Conservation (phyloP, 768 basidiomycete genomes). For the Scleroderma citrinum region DNA sequence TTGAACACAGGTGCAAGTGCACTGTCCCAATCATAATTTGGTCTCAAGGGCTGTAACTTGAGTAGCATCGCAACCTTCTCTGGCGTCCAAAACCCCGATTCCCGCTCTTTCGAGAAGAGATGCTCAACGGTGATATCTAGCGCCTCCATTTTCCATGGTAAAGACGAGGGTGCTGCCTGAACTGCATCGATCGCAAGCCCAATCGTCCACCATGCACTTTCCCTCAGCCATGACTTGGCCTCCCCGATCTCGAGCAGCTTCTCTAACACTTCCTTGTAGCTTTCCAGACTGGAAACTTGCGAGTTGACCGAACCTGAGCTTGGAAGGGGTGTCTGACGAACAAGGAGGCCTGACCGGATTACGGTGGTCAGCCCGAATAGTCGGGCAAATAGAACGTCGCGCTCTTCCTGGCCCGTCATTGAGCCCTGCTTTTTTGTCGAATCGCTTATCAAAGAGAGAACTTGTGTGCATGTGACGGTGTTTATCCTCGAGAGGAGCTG, state of each 20-base stretch:
- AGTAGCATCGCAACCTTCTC: conserved; percentile 84
- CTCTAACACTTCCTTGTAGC: conserved; percentile 53
- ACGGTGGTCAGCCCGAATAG: conserved; percentile 86
- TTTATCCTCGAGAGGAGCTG: conserved; percentile 76
- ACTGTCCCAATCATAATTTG: conserved; percentile 61
- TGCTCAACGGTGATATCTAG: conserved; percentile 42
- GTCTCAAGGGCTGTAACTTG: conserved; percentile 56
- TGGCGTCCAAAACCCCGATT: conserved; percentile 57
- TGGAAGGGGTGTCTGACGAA: conserved; percentile 51
- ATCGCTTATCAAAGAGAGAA: conserved; percentile 69
- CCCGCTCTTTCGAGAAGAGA: conserved; percentile 36
- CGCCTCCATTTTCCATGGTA: conserved; percentile 69
- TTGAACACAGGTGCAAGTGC: conserved; percentile 73
- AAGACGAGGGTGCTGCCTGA: conserved; percentile 39
- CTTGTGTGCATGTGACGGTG: conserved; percentile 72
- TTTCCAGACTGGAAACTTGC: conserved; percentile 48
- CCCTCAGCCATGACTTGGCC: conserved; percentile 85
- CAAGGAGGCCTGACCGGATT: conserved; percentile 78
- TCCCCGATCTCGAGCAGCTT: conserved; percentile 67
- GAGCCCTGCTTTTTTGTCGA: conserved; percentile 66
- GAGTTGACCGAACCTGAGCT: conserved; percentile 48
- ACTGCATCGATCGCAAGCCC: conserved; percentile 57
- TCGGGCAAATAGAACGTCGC: conserved; percentile 87
- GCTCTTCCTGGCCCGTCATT: conserved; percentile 87
- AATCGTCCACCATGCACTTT: conserved; percentile 86